Percentiles rank a stretch among this genome's conserved stretches.
Conservation (phyloP, 805 yeast species). For the Pichia membranifaciens region DNA sequence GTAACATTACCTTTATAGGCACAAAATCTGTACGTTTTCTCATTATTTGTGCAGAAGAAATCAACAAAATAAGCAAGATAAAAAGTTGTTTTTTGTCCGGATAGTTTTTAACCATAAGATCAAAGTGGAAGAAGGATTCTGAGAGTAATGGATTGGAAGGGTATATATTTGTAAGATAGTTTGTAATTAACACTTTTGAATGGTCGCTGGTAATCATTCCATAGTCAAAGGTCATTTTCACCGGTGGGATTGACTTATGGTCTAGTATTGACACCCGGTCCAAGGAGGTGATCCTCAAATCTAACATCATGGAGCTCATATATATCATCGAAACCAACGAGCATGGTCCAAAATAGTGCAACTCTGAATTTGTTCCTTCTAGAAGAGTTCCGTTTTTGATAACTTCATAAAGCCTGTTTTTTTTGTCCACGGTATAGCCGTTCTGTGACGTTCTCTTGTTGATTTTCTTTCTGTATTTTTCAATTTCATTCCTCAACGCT, state of each 20-base stretch:
- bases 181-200: conserved; percentile 15
- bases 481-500: conserved; percentile 15
- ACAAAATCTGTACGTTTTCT: conserved; percentile 15
- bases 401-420: conserved; percentile 2
- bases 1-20: conserved; percentile 17
- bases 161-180: conserved; percentile 17
- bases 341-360: conserved; percentile 19
- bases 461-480: conserved; percentile 14
- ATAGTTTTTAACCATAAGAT: conserved; percentile 16
- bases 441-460: conserved; percentile 1
- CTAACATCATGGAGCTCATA: conserved; percentile 12
- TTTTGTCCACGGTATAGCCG: background rate
- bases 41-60: conserved; percentile 20
- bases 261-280: background rate
- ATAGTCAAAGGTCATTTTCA: conserved; percentile 15
- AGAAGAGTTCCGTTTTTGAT: conserved; percentile 15
- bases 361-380: conserved; percentile 11
- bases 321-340: conserved; percentile 14
- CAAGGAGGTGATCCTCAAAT: background rate
- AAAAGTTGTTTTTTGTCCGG: conserved; percentile 15
- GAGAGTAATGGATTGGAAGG: conserved; percentile 18
- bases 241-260: conserved; percentile 7
- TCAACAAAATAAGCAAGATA: conserved; percentile 15
- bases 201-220: conserved; percentile 15
- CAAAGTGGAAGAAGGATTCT: conserved; percentile 17